Percentiles rank a stretch among this genome's conserved stretches.
Conservation (phyloP, 768 basidiomycete genomes). For the Rhodotorula diobovata region DNA sequence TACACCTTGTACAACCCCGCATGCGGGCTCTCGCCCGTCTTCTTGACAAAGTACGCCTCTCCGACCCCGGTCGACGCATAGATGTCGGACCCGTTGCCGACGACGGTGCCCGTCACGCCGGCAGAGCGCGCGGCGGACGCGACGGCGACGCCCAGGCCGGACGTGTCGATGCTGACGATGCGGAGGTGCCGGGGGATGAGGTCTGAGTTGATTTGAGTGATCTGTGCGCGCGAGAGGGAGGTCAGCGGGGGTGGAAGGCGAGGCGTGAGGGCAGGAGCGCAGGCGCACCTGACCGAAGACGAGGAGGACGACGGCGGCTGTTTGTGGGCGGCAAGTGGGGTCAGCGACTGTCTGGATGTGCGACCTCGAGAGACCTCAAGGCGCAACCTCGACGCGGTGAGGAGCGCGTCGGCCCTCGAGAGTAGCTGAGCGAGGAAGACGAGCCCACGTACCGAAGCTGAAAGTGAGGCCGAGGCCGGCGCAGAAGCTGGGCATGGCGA, state of each 20-base stretch:
- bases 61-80: background rate
- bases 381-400: too few species aligned
- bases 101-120: background rate
- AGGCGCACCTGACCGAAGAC: conserved; percentile 22
- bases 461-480: background rate
- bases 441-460: background rate
- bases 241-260: too few species aligned
- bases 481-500: background rate
- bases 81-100: conserved; percentile 11
- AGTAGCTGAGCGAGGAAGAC: too few species aligned
- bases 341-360: too few species aligned
- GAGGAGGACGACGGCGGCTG: conserved; percentile 25
- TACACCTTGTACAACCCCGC: conserved; percentile 20
- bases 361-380: too few species aligned
- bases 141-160: conserved; percentile 29
- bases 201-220: conserved; percentile 34
- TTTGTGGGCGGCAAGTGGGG: too few species aligned
- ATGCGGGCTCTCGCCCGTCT: background rate
- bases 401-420: too few species aligned
- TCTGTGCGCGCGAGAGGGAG: conserved; percentile 16
- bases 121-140: background rate
- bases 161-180: conserved; percentile 36
- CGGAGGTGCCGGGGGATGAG: conserved; percentile 36
- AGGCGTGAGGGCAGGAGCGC: background rate
- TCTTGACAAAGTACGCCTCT: conserved; percentile 13